These are phyloP conservation scores for Pigoraptor vietnamica DNA, from an alignment of 78 protist species.

Conservation along the genomic window DNA sequence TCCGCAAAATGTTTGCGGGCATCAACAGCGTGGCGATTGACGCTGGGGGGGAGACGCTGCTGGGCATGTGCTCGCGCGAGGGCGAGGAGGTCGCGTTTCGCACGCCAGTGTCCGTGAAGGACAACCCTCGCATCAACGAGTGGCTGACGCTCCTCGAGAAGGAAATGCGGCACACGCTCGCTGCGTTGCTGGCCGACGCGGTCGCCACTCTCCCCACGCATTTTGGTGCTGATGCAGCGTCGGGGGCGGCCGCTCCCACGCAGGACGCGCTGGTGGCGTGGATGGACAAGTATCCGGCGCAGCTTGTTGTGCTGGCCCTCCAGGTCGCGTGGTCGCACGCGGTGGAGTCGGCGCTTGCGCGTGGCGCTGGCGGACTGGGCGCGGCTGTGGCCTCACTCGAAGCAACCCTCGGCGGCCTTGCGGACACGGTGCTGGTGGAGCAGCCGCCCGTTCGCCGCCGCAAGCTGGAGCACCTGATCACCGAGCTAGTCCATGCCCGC, in stretches of 20 bases:
- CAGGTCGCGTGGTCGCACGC: conserved; percentile 54
- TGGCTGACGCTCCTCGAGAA: conserved; percentile 73
- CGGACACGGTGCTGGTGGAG: conserved; percentile 63
- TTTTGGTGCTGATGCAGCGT: not conserved
- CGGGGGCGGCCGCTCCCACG: not conserved
- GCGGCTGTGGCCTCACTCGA: conserved; percentile 9
- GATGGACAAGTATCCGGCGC: conserved; percentile 74
- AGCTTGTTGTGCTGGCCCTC: conserved; percentile 57
- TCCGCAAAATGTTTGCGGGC: conserved; percentile 97
- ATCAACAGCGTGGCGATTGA: conserved; percentile 47
- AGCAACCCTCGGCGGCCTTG: conserved; percentile 49
- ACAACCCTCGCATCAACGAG: conserved; percentile 62
- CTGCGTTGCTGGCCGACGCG: conserved; percentile 39
- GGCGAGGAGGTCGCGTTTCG: conserved; percentile 80
- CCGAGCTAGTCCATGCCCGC: conserved; percentile 90
- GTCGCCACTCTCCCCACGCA: not conserved
- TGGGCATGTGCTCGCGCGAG: conserved; percentile 69
- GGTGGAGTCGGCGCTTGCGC: conserved; percentile 37
- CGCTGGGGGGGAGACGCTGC: conserved; percentile 35
- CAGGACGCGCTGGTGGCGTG: conserved; percentile 39
- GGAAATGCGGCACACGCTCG: conserved; percentile 74
- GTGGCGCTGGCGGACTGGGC: not conserved
- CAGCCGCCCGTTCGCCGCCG: conserved; percentile 47
- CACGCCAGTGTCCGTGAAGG: conserved; percentile 42
- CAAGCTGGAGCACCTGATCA: conserved; percentile 86